These are phyloP conservation scores for Zygoascus hellenicus DNA, from an alignment of 1,139 yeast species.

Conservation along the genomic window DNA sequence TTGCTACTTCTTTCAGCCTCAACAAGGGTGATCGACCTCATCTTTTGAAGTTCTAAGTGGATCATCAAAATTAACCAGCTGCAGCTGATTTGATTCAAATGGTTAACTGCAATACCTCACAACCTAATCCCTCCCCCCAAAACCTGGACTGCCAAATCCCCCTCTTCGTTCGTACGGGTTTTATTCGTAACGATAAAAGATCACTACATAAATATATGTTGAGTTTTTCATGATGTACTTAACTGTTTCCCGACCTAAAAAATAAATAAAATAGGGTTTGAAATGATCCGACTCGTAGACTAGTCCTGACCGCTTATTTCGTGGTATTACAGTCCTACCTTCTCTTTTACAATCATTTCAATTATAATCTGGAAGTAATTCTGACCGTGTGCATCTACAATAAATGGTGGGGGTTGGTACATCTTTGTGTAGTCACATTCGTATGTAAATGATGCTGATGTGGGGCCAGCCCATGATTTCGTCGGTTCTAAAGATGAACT, in stretches of 20 bases:
- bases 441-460: too few species aligned
- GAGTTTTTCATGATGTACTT: conserved; percentile 11
- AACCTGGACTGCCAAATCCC: not conserved
- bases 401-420: not conserved
- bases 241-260: conserved; percentile 5
- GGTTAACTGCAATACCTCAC: too few species aligned
- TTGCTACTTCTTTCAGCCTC: conserved; percentile 93
- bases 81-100: not conserved
- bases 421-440: too few species aligned
- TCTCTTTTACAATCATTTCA: not conserved
- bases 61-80: not conserved
- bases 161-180: not conserved
- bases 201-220: conserved; percentile 6
- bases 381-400: not conserved
- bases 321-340: too few species aligned
- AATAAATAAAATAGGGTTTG: conserved; percentile 6
- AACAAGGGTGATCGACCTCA: conserved; percentile 99
- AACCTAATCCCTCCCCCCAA: conserved; percentile 4
- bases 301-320: too few species aligned
- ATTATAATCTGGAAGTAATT: not conserved
- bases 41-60: conserved; percentile 84
- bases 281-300: too few species aligned
- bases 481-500: too few species aligned
- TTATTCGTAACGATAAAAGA: not conserved
- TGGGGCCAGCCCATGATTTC: too few species aligned